Base-by-base conservation (phyloP, 129 eudicot species). In the Flaveria trinervia region DNA sequence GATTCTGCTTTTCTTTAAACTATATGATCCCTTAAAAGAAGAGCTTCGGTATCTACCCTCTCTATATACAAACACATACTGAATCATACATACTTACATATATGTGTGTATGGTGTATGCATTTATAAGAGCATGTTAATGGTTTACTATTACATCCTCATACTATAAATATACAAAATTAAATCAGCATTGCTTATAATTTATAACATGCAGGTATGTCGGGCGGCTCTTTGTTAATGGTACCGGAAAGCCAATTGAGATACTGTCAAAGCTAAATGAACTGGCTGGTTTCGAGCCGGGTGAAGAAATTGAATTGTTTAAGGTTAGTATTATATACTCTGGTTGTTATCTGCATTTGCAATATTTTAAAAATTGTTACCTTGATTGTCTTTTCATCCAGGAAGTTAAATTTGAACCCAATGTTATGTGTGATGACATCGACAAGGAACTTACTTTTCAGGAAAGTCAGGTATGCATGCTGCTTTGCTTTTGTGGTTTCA, bases 251-350 rank as follows among this genome's bases (percentile, higher is more conserved):
- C 96, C 96, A 56, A 65, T 52, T 5, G 96, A 90, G 17, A 85
- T 93, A 55, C 72, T 90, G 55, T 30, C 80, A 74, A 88, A 79
- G 77, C 83, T 93, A 28, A 90, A 88, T 83, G 90, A 86, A 77
- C 68, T 93, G 78, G 95, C 98, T 49, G 96, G 96, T 55, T 93
- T 77, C 82, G 87, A 82, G 48, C 84, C 92, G 23, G 92, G 85
- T 81, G 96, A 93, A 85, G 96, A 90, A 77, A 86, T 93, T 79
- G 92, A 90, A 26, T 82, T 93, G 33, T 93, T 80, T 64, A 95
- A 90, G 96, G 96, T 86, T 30, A 5, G 16, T 33, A 30, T 39
- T 71, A 59, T 25, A 28, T 18, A 22, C 33, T 64, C 12, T 65
- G 10, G 55, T 67, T 17, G 62, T 65, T 67, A 36, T 48, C 12